Percentiles rank a stretch among this genome's conserved stretches.
These are phyloP conservation scores for Silene conica DNA, from an alignment of 148 eudicot species.

Conservation along the genomic window DNA sequence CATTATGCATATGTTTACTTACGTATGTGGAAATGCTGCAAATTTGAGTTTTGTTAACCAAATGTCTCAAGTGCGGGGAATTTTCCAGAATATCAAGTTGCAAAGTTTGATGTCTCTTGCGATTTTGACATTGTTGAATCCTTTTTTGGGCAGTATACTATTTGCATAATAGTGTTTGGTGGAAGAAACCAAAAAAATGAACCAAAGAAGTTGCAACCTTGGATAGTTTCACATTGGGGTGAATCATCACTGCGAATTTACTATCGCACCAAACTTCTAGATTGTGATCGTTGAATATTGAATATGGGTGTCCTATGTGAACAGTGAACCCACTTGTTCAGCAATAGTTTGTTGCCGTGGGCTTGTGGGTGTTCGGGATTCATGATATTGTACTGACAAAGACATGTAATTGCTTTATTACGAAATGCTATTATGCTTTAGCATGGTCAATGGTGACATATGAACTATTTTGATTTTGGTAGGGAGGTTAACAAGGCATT, in stretches of 20 bases:
- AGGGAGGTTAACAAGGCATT: constrained; percentile 96
- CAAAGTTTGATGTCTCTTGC: not conserved
- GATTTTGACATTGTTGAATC: not conserved
- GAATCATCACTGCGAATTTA: not conserved
- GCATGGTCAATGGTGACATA: not conserved
- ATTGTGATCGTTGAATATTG: not conserved
- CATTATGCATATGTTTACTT: not conserved
- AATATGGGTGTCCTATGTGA: too few relatives aligned
- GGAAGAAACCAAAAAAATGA: not conserved
- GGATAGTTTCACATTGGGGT: not conserved
- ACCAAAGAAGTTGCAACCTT: not conserved
- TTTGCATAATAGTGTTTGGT: constrained; percentile 2
- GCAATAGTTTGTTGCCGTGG: not conserved
- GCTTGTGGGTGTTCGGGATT: not conserved
- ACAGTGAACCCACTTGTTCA: too few relatives aligned
- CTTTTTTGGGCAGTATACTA: not conserved
- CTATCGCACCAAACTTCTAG: not conserved
- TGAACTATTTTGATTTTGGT: constrained; percentile 18
- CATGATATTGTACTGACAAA: not conserved
- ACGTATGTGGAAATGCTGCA: not conserved
- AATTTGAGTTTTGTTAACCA: not conserved
- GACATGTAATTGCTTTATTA: constrained; percentile 1
- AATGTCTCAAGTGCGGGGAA: not conserved
- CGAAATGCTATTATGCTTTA: constrained; percentile 1
- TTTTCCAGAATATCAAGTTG: not conserved